phyloP scores from a whole-genome alignment of 2,329 filamentous ascomycete species.

The Zopfia rhizophila region DNA sequence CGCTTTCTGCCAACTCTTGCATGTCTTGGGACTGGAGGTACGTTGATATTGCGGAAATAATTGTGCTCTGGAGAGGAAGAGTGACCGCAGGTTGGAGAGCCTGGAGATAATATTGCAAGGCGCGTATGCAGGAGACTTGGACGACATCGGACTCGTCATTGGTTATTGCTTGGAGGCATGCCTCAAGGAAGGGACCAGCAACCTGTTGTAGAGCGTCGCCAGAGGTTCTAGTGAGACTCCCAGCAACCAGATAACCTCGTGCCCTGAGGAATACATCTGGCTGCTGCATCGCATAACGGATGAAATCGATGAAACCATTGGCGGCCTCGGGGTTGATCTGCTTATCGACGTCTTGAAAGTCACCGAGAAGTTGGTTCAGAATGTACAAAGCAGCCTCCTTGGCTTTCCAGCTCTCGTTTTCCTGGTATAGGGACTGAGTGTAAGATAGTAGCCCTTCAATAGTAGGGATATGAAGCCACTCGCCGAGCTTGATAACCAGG shows the following conservation, averaged over 20 bases:
- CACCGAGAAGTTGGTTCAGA: slow-evolving; percentile 83
- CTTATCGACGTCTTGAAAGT: slow-evolving; percentile 82
- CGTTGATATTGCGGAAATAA: slow-evolving; percentile 70
- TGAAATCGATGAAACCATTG: slow-evolving; percentile 80
- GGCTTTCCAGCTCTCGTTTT: slow-evolving; percentile 66
- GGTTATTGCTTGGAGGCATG: slow-evolving; percentile 78
- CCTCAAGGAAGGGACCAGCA: slow-evolving; percentile 73
- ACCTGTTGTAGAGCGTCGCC: slow-evolving; percentile 64
- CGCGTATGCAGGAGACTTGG: slow-evolving; percentile 89
- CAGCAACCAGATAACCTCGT: slow-evolving; percentile 86
- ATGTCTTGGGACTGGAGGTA: slow-evolving; percentile 86
- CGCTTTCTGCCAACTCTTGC: slow-evolving; percentile 84
- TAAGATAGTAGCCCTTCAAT: slow-evolving; percentile 82
- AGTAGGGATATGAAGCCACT: slow-evolving; percentile 82
- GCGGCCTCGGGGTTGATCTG: slow-evolving; percentile 75
- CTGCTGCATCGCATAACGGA: slow-evolving; percentile 78
- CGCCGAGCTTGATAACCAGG: slow-evolving; percentile 88
- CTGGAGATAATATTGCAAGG: slow-evolving; percentile 75
- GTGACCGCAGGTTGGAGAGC: slow-evolving; percentile 62
- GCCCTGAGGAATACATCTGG: slow-evolving; percentile 82
- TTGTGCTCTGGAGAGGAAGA: slow-evolving; percentile 68
- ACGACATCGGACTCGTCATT: slow-evolving; percentile 86
- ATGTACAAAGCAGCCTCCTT: slow-evolving; percentile 88
- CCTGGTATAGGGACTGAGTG: slow-evolving; percentile 76
- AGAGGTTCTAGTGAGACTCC: slow-evolving; percentile 77